phyloP scores from a whole-genome alignment of 2,329 filamentous ascomycete species.

The Dothiorella sarmentorum region DNA sequence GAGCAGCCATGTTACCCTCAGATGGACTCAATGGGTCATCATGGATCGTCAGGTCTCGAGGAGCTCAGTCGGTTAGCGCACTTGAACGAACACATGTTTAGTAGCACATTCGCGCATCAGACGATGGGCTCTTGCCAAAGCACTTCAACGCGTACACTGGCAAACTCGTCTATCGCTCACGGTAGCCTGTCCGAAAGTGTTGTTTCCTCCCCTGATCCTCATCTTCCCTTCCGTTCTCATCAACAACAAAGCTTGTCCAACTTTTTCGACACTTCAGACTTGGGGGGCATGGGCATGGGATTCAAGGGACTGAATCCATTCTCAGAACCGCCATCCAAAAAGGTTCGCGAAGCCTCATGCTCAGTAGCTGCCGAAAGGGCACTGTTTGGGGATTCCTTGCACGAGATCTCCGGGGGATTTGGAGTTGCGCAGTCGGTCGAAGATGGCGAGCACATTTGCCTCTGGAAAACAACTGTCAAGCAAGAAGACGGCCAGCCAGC shows the following conservation, averaged over 20 bases:
- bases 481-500: background rate
- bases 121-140: background rate
- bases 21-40: background rate
- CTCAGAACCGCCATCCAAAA: background rate
- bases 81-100: background rate
- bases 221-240: background rate
- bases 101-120: background rate
- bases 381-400: background rate
- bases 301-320: background rate
- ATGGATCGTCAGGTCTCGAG: conserved; percentile 7
- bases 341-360: background rate
- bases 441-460: background rate
- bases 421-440: conserved; percentile 5
- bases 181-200: background rate
- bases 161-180: background rate
- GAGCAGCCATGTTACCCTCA: background rate
- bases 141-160: background rate
- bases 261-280: background rate
- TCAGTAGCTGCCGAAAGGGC: background rate
- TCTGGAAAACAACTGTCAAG: background rate
- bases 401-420: background rate
- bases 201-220: conserved; percentile 6
- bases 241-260: background rate
- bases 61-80: conserved; percentile 11
- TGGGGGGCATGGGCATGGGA: background rate